Evolutionary conservation across 164 flowering plant genomes (phyloP).

Genomic region (Vitis labrusca): DNA sequence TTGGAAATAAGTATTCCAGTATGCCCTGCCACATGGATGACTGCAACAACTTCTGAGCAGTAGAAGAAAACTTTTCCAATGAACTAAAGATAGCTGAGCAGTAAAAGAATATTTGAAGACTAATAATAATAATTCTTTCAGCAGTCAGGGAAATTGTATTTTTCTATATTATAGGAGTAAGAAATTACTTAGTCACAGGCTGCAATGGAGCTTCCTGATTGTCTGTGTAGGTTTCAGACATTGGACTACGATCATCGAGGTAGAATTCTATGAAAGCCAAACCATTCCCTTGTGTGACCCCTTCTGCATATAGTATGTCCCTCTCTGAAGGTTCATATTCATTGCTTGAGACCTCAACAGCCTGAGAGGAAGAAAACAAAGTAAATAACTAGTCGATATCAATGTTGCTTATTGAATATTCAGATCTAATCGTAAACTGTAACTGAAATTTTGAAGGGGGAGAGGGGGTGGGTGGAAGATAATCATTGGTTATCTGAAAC

Average conservation of each 20-base stretch:
- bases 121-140: not conserved
- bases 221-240: constrained; percentile 89
- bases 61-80: no score
- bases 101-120: no score
- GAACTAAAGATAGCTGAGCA: no score
- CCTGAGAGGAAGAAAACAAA: constrained; percentile 43
- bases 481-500: no score
- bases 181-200: constrained; percentile 63
- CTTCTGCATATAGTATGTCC: constrained; percentile 94
- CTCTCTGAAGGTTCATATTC: constrained; percentile 93
- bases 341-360: constrained; percentile 94
- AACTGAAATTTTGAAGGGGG: not conserved
- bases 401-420: not conserved
- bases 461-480: no score
- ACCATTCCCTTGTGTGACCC: constrained; percentile 95
- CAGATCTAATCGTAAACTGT: not conserved
- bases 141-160: not conserved
- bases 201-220: constrained; percentile 64
- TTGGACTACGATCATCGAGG: constrained; percentile 90
- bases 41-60: no score
- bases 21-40: no score
- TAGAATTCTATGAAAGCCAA: constrained; percentile 90
- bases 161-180: not conserved
- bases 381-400: not conserved
- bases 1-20: no score